These are phyloP conservation scores for Puccinia hordei DNA, from an alignment of 1,284 basidiomycete genomes.

Conservation along the genomic window DNA sequence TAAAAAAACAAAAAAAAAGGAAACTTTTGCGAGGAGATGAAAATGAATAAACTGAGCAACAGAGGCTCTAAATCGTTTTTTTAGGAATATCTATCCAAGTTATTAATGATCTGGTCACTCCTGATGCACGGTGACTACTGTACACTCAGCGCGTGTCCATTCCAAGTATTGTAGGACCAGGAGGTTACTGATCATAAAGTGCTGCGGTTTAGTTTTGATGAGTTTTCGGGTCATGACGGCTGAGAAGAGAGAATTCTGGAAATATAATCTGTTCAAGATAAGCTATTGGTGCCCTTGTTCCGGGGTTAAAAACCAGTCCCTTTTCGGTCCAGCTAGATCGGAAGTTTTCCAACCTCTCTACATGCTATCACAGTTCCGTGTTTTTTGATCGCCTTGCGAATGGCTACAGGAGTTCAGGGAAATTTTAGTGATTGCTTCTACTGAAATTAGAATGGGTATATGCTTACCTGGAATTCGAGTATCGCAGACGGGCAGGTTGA, in stretches of 20 bases:
- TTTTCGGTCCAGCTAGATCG: slow-evolving; percentile 5
- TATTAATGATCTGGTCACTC: too few species aligned
- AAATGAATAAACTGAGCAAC: too few species aligned
- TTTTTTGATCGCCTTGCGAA: slow-evolving; percentile 36
- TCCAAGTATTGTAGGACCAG: too few species aligned
- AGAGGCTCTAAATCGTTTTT: too few species aligned
- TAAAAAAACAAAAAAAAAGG: too few species aligned
- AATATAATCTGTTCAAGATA: background rate
- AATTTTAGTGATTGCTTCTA: background rate
- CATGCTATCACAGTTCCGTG: slow-evolving; percentile 43
- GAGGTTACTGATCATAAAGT: too few species aligned
- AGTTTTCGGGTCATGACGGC: background rate
- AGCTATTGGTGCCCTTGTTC: background rate
- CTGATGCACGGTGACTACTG: too few species aligned
- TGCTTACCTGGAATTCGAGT: slow-evolving; percentile 32
- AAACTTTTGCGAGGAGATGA: too few species aligned
- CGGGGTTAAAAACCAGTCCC: background rate
- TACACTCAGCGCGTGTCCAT: too few species aligned
- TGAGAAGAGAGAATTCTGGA: background rate
- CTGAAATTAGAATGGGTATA: background rate
- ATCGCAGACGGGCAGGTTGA: slow-evolving; percentile 44
- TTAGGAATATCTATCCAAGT: too few species aligned
- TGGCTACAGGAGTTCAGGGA: background rate
- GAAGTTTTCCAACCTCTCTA: slow-evolving; percentile 23
- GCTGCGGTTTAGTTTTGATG: too few species aligned